phyloP scores from a whole-genome alignment of 2,329 filamentous ascomycete genomes.

The Fusarium guadeloupense region DNA sequence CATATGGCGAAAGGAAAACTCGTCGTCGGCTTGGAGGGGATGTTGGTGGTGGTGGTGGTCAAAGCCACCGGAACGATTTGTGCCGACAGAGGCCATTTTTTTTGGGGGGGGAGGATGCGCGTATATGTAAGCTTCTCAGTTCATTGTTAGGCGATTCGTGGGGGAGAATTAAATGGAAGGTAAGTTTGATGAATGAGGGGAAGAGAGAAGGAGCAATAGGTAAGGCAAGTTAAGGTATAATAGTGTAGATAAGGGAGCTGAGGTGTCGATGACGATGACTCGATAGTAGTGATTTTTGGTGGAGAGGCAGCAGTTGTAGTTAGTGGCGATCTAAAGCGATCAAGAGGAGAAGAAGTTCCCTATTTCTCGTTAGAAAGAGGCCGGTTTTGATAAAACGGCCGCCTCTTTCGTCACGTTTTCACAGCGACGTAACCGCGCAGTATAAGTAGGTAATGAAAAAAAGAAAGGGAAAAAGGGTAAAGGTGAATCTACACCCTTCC shows the following conservation, averaged over 20 bases:
- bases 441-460: constrained; percentile 6
- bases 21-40: constrained; percentile 41
- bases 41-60: constrained; percentile 25
- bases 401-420: constrained; percentile 4
- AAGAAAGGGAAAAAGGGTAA: constrained; percentile 17
- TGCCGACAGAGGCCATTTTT: constrained; percentile 39
- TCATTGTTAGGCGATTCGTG: constrained; percentile 24
- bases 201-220: neutral
- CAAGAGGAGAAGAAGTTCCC: neutral
- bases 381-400: neutral
- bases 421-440: neutral
- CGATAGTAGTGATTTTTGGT: constrained; percentile 21
- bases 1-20: constrained; percentile 45
- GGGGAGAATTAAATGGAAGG: neutral
- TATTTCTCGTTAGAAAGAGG: neutral
- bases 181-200: neutral
- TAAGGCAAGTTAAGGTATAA: too few relatives aligned
- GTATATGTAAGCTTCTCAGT: constrained; percentile 14
- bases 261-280: constrained; percentile 43
- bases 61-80: constrained; percentile 37
- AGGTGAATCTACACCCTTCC: neutral
- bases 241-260: neutral
- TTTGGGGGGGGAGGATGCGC: constrained; percentile 14
- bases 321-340: constrained; percentile 31
- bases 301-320: constrained; percentile 16